Base-by-base conservation (phyloP, 148 eudicot genomes). In the Arctostaphylos glauca region DNA sequence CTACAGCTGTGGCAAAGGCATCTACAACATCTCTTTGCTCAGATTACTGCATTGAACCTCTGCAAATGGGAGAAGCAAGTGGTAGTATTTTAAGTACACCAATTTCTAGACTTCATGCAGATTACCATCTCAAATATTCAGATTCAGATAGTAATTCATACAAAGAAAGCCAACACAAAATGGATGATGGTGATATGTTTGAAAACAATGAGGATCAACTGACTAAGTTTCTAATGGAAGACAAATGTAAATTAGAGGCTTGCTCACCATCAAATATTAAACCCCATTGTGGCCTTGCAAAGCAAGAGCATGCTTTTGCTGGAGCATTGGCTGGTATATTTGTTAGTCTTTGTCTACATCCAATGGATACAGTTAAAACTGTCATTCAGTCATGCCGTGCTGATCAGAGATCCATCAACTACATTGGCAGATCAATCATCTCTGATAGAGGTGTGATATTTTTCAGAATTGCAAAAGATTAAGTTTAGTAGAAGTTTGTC, bases 341-440 rank as follows among this genome's bases (percentile, higher is more conserved):
- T 87, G 99, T 96, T 64, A 96, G 98, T 88, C 83, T 96, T 50
- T 96, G 93, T 89, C 87, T 96, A 76, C 99, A 96, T 88, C 99
- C 99, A 16, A 82, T 96, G 74, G 99, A 96, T 89, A 96, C 99
- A 48, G 80, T 96, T 66, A 96, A 96, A 83, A 96, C 99, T 54
- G 90, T 96, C 18, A 79, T 93, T 85, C 99, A 96, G 85, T 92
- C 99, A 49, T 91, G 94, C 83, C 91, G 55, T 60, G 86, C 90
- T 74, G 89, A 91, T 66, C 92, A 85, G 86, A 93, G 86, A 77
- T 86, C 95, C 86, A 87, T 96, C 66, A 86, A 68, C 86, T 70
- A 80, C 73, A 85, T 93, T 71, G 86, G 94, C 84, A 92, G 91
- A 89, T 96, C 97, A 72, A 87, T 94, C 80, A 84, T 96, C 83